Evolutionary conservation across 2,329 filamentous ascomycete species (phyloP).

Genomic region (Cladorrhinum sp.): DNA sequence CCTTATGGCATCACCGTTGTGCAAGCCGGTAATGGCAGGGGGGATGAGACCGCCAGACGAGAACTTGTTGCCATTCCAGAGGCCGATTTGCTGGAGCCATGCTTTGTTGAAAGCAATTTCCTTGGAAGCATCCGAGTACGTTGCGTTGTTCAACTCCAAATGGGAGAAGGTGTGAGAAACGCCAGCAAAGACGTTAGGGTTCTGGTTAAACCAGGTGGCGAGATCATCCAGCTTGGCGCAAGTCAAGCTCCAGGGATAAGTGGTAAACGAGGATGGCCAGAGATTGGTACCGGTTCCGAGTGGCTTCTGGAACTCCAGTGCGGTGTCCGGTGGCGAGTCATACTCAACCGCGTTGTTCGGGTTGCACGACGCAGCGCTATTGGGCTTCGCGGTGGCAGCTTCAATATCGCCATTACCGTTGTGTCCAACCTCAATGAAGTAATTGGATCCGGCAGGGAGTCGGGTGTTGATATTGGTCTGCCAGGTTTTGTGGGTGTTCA

Average conservation of each 20-base stretch:
- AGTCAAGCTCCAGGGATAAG: constrained; percentile 48
- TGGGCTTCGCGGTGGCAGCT: constrained; percentile 50
- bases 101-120: constrained; percentile 60
- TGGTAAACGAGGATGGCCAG: constrained; percentile 50
- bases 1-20: constrained; percentile 60
- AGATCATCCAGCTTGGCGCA: constrained; percentile 52
- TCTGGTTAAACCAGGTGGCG: constrained; percentile 54
- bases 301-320: constrained; percentile 45
- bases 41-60: constrained; percentile 57
- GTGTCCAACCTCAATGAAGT: constrained; percentile 53
- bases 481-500: constrained; percentile 46
- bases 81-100: constrained; percentile 54
- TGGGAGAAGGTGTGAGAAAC: constrained; percentile 64
- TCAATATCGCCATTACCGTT: constrained; percentile 49
- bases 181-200: constrained; percentile 53
- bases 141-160: constrained; percentile 45
- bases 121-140: constrained; percentile 44
- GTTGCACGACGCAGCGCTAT: constrained; percentile 43
- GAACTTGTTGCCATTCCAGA: constrained; percentile 45
- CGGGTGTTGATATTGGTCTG: constrained; percentile 41
- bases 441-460: constrained; percentile 49
- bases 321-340: constrained; percentile 41
- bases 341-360: constrained; percentile 43
- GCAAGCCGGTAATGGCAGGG: constrained; percentile 60
- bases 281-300: constrained; percentile 47